Percentiles rank a stretch among this genome's conserved stretches.
phyloP scores from a whole-genome alignment of 2,329 filamentous ascomycete species.

The Aureobasidium lini region DNA sequence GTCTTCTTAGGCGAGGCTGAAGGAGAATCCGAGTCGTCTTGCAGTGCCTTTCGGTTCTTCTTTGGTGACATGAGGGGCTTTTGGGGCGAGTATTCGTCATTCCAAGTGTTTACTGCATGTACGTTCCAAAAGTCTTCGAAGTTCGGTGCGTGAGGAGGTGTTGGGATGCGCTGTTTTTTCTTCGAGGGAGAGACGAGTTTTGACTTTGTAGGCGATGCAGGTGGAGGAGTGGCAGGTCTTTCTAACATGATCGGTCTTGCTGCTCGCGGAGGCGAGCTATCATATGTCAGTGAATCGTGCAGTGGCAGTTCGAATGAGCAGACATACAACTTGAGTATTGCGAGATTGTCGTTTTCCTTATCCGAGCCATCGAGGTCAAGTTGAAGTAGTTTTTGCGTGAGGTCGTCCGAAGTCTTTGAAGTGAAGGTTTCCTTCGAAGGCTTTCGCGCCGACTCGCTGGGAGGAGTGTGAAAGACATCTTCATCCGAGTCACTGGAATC shows the following conservation, averaged over 20 bases:
- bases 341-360: constrained; percentile 23
- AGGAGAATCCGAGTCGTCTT: constrained; percentile 19
- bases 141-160: constrained; percentile 46
- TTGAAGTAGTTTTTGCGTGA: background rate
- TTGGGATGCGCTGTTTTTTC: constrained; percentile 40
- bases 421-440: background rate
- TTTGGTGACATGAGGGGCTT: constrained; percentile 37
- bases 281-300: background rate
- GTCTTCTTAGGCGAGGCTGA: constrained; percentile 34
- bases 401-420: background rate
- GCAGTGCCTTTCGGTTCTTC: constrained; percentile 22
- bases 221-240: constrained; percentile 32
- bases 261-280: constrained; percentile 9
- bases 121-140: constrained; percentile 55
- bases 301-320: background rate
- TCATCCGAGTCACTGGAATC: constrained; percentile 7
- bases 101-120: constrained; percentile 55
- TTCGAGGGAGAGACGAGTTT: constrained; percentile 43
- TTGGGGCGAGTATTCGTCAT: constrained; percentile 52
- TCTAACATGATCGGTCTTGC: background rate
- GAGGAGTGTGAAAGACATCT: constrained; percentile 6
- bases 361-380: constrained; percentile 19
- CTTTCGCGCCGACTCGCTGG: background rate
- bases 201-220: constrained; percentile 35
- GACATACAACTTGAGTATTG: constrained; percentile 21